Evolutionary conservation across 2,329 filamentous ascomycete species (phyloP).

Genomic region (Verticillium nonalfalfae): DNA sequence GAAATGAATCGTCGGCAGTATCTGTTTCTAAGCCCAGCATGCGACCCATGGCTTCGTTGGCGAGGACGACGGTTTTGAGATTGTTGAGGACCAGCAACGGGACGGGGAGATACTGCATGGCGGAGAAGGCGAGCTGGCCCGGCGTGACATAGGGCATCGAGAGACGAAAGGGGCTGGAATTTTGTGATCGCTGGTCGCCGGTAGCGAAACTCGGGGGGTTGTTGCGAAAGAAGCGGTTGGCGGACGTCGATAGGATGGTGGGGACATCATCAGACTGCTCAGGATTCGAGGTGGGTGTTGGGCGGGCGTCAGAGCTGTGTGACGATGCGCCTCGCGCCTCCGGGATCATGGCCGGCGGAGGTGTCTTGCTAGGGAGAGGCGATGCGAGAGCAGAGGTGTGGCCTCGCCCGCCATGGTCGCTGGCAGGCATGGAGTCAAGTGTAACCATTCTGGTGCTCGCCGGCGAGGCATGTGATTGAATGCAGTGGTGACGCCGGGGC

Average conservation of each 20-base stretch:
- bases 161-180: constrained; percentile 26
- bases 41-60: constrained; percentile 69
- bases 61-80: constrained; percentile 63
- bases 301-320: background rate
- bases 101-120: constrained; percentile 68
- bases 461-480: background rate
- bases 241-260: constrained; percentile 6
- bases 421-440: background rate
- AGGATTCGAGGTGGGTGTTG: background rate
- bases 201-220: constrained; percentile 6
- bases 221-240: constrained; percentile 28
- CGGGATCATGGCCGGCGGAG: background rate
- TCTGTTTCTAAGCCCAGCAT: constrained; percentile 54
- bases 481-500: background rate
- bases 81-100: constrained; percentile 64
- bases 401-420: background rate
- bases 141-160: constrained; percentile 41
- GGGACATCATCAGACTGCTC: background rate
- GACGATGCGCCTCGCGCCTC: background rate
- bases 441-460: background rate
- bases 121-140: constrained; percentile 55
- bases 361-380: background rate
- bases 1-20: constrained; percentile 28
- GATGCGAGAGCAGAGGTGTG: background rate
- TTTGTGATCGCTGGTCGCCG: constrained; percentile 22